Conservation (phyloP, 306 rosid species). For the Begonia peltatifolia region DNA sequence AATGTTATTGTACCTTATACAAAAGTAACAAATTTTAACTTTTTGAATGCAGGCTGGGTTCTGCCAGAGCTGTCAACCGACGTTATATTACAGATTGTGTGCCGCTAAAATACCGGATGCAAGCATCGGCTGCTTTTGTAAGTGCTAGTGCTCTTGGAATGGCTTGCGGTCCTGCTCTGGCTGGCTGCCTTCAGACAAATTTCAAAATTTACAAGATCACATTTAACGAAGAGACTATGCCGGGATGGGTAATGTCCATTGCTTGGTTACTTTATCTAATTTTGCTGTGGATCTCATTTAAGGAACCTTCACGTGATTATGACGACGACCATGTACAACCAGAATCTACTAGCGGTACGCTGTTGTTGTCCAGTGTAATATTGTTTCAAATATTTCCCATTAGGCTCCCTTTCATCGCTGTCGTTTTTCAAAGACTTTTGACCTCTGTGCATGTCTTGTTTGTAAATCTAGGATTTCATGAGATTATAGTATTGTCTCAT, state of each 20-base stretch:
- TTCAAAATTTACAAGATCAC: constrained; percentile 32
- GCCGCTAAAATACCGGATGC: constrained; percentile 28
- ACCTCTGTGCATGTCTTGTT: no score
- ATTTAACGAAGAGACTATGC: constrained; percentile 36
- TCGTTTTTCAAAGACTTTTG: neutral
- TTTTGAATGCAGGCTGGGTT: constrained; percentile 28
- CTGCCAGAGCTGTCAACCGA: constrained; percentile 40
- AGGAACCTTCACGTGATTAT: constrained; percentile 19
- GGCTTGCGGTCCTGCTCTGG: constrained; percentile 49
- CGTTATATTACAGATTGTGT: constrained; percentile 42
- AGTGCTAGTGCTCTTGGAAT: constrained; percentile 75
- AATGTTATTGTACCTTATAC: no score
- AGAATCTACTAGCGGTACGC: constrained; percentile 20
- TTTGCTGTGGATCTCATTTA: constrained; percentile 26
- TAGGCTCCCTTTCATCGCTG: neutral
- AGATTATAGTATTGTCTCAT: no score
- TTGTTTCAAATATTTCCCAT: neutral
- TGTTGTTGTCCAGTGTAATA: neutral
- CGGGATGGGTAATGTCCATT: constrained; percentile 41
- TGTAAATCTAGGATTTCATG: no score
- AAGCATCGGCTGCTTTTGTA: constrained; percentile 57
- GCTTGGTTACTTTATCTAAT: constrained; percentile 31
- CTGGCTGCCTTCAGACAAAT: constrained; percentile 24
- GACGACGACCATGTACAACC: constrained; percentile 3
- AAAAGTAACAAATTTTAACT: neutral